Evolutionary conservation across 2,329 filamentous ascomycete genomes (phyloP).

Genomic region (Microdochium trichocladiopsis): DNA sequence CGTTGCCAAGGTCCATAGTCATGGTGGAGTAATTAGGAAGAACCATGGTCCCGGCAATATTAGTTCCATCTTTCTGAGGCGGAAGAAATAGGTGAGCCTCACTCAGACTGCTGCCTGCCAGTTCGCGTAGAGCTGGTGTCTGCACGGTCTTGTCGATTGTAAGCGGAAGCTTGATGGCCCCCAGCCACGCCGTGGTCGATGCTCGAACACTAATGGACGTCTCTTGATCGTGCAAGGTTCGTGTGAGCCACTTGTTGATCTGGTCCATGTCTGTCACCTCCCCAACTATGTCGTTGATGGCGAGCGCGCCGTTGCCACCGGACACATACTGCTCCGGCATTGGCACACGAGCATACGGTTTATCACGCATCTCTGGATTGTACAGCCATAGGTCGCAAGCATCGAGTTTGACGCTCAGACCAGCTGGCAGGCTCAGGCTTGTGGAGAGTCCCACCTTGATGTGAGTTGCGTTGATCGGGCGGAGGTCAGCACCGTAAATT

Average conservation of each 20-base stretch:
- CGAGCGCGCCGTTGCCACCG: conserved; percentile 17
- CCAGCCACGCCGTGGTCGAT: conserved; percentile 21
- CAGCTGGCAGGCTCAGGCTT: conserved; percentile 25
- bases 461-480: conserved; percentile 22
- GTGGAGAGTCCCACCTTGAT: conserved; percentile 24
- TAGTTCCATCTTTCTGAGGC: conserved; percentile 10
- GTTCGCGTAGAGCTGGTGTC: conserved; percentile 8
- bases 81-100: conserved; percentile 7
- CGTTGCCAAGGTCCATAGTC: conserved; percentile 14
- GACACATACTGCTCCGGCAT: conserved; percentile 12
- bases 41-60: conserved; percentile 9
- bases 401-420: conserved; percentile 25
- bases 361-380: conserved; percentile 14
- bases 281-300: conserved; percentile 5
- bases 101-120: conserved; percentile 7
- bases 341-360: conserved; percentile 18
- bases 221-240: conserved; percentile 1
- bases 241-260: conserved; percentile 5
- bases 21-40: conserved; percentile 10
- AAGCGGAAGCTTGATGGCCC: conserved; percentile 19
- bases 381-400: conserved; percentile 23
- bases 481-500: conserved; percentile 23
- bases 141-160: conserved; percentile 23
- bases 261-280: conserved; percentile 4
- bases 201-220: conserved; percentile 5